These are phyloP conservation scores for Hypomyces rosellus DNA, from an alignment of 2,329 filamentous ascomycete species.

Conservation along the genomic window DNA sequence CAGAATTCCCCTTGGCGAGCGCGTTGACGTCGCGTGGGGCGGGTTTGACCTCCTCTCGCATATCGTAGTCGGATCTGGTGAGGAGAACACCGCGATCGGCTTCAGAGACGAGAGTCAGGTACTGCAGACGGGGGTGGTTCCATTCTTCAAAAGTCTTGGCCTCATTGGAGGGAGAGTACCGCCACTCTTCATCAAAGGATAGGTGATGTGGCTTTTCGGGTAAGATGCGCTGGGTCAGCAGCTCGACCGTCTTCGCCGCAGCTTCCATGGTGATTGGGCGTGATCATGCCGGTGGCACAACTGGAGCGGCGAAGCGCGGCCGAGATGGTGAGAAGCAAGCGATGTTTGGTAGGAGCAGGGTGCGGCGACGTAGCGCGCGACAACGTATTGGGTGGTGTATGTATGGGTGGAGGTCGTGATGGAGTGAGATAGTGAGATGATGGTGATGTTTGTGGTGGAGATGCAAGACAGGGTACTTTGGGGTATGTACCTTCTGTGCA, in stretches of 20 bases:
- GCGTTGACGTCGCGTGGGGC: conserved; percentile 31
- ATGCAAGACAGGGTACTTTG: not conserved
- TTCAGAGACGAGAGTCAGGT: conserved; percentile 51
- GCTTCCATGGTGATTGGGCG: conserved; percentile 48
- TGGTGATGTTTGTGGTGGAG: not conserved
- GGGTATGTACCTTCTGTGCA: no score
- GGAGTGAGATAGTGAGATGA: not conserved
- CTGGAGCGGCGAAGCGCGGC: conserved; percentile 18
- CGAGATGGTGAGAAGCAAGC: conserved; percentile 15
- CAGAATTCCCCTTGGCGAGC: conserved; percentile 34
- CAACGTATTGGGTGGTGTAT: conserved; percentile 17
- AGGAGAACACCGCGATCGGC: conserved; percentile 52
- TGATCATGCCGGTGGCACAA: conserved; percentile 30
- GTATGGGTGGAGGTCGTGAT: not conserved
- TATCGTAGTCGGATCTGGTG: conserved; percentile 52
- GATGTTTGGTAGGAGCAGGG: conserved; percentile 1
- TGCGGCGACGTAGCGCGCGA: conserved; percentile 10
- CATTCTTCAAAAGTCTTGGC: conserved; percentile 40
- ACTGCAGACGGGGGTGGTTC: conserved; percentile 45
- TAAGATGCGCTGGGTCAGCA: conserved; percentile 45
- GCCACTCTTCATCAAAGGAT: conserved; percentile 41
- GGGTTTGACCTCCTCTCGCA: conserved; percentile 44
- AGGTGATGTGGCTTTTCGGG: conserved; percentile 49
- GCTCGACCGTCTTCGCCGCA: conserved; percentile 51
- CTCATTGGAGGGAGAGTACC: conserved; percentile 39